Evolutionary conservation across 345 rosid species (phyloP), one percentile per base, ranked within the genome.

Genomic region (Populus simonii): DNA sequence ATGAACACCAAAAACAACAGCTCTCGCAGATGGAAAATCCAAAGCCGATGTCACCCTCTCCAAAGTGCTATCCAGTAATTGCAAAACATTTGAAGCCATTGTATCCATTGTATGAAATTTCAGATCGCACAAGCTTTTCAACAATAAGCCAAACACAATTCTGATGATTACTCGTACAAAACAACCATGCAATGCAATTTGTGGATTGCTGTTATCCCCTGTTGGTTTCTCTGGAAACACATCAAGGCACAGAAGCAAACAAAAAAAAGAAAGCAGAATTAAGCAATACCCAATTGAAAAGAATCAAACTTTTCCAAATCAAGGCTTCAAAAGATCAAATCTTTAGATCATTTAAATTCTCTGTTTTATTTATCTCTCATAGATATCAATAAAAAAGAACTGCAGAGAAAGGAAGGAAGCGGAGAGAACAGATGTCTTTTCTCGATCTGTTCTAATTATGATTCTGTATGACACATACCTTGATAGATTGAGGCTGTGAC

Each of bases 1-100:
- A 8, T 69, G 53, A 69, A 69, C 16, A 8, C 72, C 72, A 59
- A 69, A 69, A 69, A 69, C 72, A 69, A 69, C 72, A 69, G 72
- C 72, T 39, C 72, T 43, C 6, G 72, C 51, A 69, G 72, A 69
- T 38, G 72, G 72, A 69, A 41, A 39, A 69, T 69, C 72, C 53
- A 69, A 23, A 43, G 31, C 55, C 22, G 45, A 39, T 12, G 53
- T 39, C 49, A 69, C 29, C 72, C 55, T 38, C 53, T 69, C 72
- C 8, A 69, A 11, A 23, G 53, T 25, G 1, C 10, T 22, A 39
- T 69, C 15, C 49, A 69, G 8, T 15, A 69, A 69, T 20, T 69
- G 72, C 53, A 69, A 20, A 69, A 41, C 35, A 38, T 59, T 59
- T 10, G 63, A n/a, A n/a, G 63, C 15, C 63, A 59, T 59, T 23